Percentiles rank a stretch among this genome's conserved stretches.
Conservation (phyloP, 148 eudicot species). For the Vaccinium macrocarpon region DNA sequence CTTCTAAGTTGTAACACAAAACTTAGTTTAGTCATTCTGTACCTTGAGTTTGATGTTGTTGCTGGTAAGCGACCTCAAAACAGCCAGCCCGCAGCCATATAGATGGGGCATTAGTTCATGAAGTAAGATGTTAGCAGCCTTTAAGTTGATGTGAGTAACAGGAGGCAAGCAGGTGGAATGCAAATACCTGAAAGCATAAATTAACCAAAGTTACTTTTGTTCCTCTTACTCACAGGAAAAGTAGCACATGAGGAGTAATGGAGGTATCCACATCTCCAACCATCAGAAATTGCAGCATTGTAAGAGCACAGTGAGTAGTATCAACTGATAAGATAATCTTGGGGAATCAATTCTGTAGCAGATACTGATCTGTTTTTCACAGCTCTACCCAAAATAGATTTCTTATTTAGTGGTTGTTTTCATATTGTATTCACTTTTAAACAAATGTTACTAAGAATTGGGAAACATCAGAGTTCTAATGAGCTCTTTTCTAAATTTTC, state of each 20-base stretch:
- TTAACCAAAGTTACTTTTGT: neutral
- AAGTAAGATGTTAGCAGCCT: conserved; percentile 81
- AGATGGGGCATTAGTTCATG: conserved; percentile 75
- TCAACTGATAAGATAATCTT: neutral
- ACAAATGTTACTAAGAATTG: neutral
- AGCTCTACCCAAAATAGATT: neutral
- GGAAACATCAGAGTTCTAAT: neutral
- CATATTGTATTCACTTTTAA: neutral
- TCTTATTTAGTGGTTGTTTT: neutral
- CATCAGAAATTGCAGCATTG: neutral
- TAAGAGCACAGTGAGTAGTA: neutral
- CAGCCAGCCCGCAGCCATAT: conserved; percentile 70
- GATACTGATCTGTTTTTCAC: neutral
- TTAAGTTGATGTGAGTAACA: conserved; percentile 76
- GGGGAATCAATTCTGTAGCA: neutral
- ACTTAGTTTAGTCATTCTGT: conserved; percentile 12
- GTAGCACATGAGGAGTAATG: neutral
- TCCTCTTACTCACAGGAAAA: neutral
- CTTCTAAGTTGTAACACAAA: neutral
- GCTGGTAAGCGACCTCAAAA: conserved; percentile 76
- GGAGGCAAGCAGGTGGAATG: conserved; percentile 73
- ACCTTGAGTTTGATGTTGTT: conserved; percentile 84
- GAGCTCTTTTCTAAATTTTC: neutral
- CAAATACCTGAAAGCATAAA: conserved; percentile 55
- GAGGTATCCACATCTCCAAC: neutral